These are phyloP conservation scores for Athelia psychrophila DNA, from an alignment of 1,284 basidiomycete species.

Conservation along the genomic window DNA sequence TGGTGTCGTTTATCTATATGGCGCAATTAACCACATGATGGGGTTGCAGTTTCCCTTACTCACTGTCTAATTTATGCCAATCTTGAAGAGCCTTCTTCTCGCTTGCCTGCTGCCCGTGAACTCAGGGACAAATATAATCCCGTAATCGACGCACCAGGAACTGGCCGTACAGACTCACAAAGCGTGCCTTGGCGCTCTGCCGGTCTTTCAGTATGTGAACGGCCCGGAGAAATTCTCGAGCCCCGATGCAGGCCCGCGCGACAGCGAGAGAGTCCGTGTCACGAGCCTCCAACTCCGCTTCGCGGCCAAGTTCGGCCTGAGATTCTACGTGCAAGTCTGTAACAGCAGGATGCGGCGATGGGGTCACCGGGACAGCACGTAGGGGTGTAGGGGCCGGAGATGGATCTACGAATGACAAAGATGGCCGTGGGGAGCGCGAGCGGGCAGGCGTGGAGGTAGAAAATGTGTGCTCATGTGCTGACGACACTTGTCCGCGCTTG, in stretches of 20 bases:
- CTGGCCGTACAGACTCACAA: conserved; percentile 78
- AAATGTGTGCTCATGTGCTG: conserved; percentile 22
- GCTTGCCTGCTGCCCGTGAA: conserved; percentile 39
- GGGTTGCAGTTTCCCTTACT: conserved; percentile 21
- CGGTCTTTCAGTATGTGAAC: conserved; percentile 63
- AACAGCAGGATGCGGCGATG: conserved; percentile 24
- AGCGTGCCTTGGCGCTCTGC: conserved; percentile 69
- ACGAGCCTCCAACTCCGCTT: conserved; percentile 49
- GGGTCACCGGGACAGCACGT: conserved; percentile 16
- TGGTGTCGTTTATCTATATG: conserved; percentile 68
- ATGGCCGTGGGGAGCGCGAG: conserved; percentile 35
- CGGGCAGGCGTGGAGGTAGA: conserved; percentile 55
- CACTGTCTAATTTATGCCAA: conserved; percentile 74
- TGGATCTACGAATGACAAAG: conserved; percentile 30
- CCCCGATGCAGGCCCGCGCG: conserved; percentile 76
- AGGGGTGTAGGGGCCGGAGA: conserved; percentile 35
- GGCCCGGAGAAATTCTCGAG: conserved; percentile 80
- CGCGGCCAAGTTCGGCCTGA: conserved; percentile 28
- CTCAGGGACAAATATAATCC: conserved; percentile 3
- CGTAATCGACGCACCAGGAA: conserved; percentile 68
- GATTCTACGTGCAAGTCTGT: conserved; percentile 20
- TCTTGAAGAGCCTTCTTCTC: conserved; percentile 67
- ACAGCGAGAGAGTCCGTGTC: conserved; percentile 70
- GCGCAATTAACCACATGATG: conserved; percentile 1
- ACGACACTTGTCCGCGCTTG: conserved; percentile 35